Evolutionary conservation across 768 basidiomycete genomes (phyloP), one percentile per base, ranked within the genome.

Genomic region (Boletus rubescentipes): DNA sequence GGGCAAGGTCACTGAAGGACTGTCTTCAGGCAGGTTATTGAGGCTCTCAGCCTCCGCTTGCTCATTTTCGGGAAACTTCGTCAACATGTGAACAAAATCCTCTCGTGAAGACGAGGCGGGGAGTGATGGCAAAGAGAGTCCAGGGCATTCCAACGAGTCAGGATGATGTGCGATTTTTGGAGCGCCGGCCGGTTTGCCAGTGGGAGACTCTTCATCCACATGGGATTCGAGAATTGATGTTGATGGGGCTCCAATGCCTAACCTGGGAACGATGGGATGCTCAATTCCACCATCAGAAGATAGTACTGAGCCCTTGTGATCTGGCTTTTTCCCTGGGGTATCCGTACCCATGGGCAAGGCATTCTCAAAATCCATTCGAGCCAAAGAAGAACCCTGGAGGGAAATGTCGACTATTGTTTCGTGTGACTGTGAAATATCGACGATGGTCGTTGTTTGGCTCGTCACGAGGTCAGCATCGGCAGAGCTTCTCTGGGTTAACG

Each of bases 391-490:
- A 26, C 7, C 15, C 10, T 1, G 16, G 9, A n/a, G 14, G 5
- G 52, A 43, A 55, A 48, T 23, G 20, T 53, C 34, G 9, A 20
- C 18, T 9, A 20, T 30, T 3, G 36, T 51, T 51, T 52, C 41
- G 41, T 51, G 37, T 18, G 53, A 46, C 23, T 42, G 59, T 36
- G 55, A 20, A 45, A 45, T n/a, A 8, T n/a, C 21, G 18, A 16
- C 16, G 16, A 18, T 31, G 3, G 51, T 31, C 18, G 42, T 30
- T 5, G 46, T 18, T 44, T 49, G 54, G 18, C 16, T 49, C 32
- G 36, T 23, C 29, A 10, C 3, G 29, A 20, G 12, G 20, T 29
- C 43, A 35, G 32, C 35, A 5, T 41, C 35, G 6, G 31, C 37
- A 16, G 49, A 21, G 16, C 11, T 44, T 41, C 30, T 20, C 37